These are phyloP conservation scores for Ramaria sp. DNA, from an alignment of 768 basidiomycete genomes.

Conservation along the genomic window DNA sequence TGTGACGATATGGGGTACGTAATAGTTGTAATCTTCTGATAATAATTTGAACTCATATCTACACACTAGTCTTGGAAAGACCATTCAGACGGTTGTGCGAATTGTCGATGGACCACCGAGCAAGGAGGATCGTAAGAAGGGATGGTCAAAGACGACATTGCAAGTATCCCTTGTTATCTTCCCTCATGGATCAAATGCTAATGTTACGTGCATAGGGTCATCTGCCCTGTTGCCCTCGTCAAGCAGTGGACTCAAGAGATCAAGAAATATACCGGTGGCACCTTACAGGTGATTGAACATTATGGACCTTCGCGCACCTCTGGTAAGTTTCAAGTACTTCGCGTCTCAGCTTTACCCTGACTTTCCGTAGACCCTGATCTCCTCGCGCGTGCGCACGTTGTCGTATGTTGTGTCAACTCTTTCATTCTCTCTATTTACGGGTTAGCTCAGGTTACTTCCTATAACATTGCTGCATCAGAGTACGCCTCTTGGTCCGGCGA, in stretches of 20 bases:
- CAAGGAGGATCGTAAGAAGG: constrained; percentile 57
- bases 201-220: constrained; percentile 41
- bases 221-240: constrained; percentile 81
- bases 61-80: constrained; percentile 60
- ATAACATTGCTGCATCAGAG: constrained; percentile 75
- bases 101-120: constrained; percentile 75
- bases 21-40: neutral
- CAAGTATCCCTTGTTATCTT: constrained; percentile 23
- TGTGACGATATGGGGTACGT: constrained; percentile 84
- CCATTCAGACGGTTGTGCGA: constrained; percentile 80
- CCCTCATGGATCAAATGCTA: neutral
- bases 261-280: constrained; percentile 48
- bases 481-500: constrained; percentile 40
- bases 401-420: constrained; percentile 21
- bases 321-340: constrained; percentile 29
- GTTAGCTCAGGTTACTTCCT: constrained; percentile 56
- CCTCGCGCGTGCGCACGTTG: constrained; percentile 50
- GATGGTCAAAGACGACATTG: constrained; percentile 66
- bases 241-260: constrained; percentile 89
- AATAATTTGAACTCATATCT: neutral
- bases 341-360: neutral
- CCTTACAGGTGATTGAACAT: constrained; percentile 64
- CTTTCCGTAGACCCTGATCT: constrained; percentile 36
- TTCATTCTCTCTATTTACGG: neutral
- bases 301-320: constrained; percentile 69